These are phyloP conservation scores for Mycena crocata DNA, from an alignment of 768 basidiomycete species.

Conservation along the genomic window DNA sequence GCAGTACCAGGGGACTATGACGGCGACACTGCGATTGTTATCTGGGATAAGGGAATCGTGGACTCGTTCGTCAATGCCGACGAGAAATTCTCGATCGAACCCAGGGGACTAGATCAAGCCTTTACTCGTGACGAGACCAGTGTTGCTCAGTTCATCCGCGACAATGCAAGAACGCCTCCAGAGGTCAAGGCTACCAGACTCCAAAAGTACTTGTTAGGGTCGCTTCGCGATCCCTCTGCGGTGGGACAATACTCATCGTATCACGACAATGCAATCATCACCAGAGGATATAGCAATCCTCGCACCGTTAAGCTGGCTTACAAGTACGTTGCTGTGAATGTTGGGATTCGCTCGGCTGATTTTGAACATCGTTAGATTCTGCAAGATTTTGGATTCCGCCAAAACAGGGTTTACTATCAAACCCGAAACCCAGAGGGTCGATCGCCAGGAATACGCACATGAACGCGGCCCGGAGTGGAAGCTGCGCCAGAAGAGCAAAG, in stretches of 20 bases:
- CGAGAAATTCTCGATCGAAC: slow-evolving; percentile 60
- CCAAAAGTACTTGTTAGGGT: slow-evolving; percentile 64
- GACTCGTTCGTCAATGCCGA: slow-evolving; percentile 64
- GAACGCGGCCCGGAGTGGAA: slow-evolving; percentile 39
- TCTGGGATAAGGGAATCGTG: slow-evolving; percentile 71
- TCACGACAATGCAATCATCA: slow-evolving; percentile 68
- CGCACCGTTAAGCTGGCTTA: slow-evolving; percentile 68
- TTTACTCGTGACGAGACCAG: slow-evolving; percentile 59
- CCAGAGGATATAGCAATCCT: slow-evolving; percentile 60
- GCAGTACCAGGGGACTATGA: slow-evolving; percentile 71
- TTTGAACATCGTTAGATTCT: slow-evolving; percentile 48
- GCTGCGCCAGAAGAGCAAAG: slow-evolving; percentile 8
- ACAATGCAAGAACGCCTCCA: slow-evolving; percentile 33
- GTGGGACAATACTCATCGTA: slow-evolving; percentile 68
- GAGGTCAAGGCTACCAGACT: slow-evolving; percentile 48
- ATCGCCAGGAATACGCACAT: slow-evolving; percentile 39
- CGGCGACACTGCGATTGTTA: slow-evolving; percentile 69
- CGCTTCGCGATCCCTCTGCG: slow-evolving; percentile 55
- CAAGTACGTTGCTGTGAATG: slow-evolving; percentile 45
- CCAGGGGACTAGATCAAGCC: slow-evolving; percentile 50
- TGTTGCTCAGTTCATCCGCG: slow-evolving; percentile 55
- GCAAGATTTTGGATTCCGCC: slow-evolving; percentile 66
- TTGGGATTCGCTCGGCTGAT: slow-evolving; percentile 32
- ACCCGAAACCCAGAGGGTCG: slow-evolving; percentile 42
- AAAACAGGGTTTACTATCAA: slow-evolving; percentile 68